Evolutionary conservation across 1,284 basidiomycete genomes (phyloP).

Genomic region (Puccinia novopanici): DNA sequence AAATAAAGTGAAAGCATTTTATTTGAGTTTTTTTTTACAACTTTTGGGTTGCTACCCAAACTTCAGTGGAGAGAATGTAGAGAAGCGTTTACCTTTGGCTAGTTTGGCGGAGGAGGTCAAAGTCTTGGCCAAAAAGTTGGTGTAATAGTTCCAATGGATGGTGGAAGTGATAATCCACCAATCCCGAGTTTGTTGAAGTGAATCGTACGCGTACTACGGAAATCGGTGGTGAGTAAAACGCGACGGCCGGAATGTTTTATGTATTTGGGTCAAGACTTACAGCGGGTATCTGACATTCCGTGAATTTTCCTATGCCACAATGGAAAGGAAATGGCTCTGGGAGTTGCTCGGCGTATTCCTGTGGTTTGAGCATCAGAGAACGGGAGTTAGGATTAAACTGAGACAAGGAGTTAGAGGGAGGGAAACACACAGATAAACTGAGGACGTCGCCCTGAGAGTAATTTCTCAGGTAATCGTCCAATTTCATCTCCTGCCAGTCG

Average conservation of each 20-base stretch:
- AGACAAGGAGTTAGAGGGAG: not conserved
- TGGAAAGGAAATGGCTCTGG: slow-evolving; percentile 17
- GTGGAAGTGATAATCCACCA: slow-evolving; percentile 44
- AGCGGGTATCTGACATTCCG: slow-evolving; percentile 29
- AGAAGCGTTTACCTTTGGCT: slow-evolving; percentile 7
- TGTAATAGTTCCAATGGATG: slow-evolving; percentile 42
- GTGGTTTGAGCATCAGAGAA: not conserved
- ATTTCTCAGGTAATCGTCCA: slow-evolving; percentile 39
- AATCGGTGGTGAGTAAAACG: not conserved
- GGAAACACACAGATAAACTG: slow-evolving; percentile 36
- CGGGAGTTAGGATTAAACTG: not conserved
- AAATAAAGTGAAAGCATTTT: not conserved
- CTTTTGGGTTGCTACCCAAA: not conserved
- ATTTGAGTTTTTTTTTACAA: too few species aligned
- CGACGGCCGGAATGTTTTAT: not conserved
- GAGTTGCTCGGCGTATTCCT: slow-evolving; percentile 46
- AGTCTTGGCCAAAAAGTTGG: slow-evolving; percentile 25
- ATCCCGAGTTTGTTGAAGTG: slow-evolving; percentile 8
- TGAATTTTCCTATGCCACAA: slow-evolving; percentile 38
- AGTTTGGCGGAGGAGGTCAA: slow-evolving; percentile 8
- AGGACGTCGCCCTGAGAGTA: slow-evolving; percentile 47
- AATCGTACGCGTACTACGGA: slow-evolving; percentile 4
- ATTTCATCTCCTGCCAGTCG: slow-evolving; percentile 38
- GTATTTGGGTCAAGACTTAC: slow-evolving; percentile 19
- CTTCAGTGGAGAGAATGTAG: not conserved